phyloP scores from a whole-genome alignment of 1,284 basidiomycete genomes.

The Lentinus polychrous region DNA sequence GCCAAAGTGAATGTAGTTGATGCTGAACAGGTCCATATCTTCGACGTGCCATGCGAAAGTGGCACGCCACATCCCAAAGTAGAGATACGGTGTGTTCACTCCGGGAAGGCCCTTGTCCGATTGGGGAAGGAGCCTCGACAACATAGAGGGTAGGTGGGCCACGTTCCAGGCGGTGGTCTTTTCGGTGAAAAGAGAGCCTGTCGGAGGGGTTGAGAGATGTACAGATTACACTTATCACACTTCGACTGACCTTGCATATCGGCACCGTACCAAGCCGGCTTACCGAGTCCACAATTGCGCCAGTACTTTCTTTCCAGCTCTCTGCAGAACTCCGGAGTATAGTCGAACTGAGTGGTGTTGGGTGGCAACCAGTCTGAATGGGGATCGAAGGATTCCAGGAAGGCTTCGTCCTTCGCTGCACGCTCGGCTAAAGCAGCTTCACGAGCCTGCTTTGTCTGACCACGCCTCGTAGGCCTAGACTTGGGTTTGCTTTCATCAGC shows the following conservation, averaged over 20 bases:
- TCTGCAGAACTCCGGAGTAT: conserved; percentile 80
- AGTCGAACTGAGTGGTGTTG: conserved; percentile 65
- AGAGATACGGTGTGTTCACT: conserved; percentile 96
- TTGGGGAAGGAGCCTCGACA: conserved; percentile 73
- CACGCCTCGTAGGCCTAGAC: conserved; percentile 28
- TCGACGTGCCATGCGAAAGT: conserved; percentile 99
- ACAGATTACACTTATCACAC: neutral
- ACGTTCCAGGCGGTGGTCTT: conserved; percentile 90
- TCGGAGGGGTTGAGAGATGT: neutral
- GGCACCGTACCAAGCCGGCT: conserved; percentile 93
- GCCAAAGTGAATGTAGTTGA: conserved; percentile 99
- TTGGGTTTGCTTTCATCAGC: conserved; percentile 31
- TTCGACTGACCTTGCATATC: conserved; percentile 73
- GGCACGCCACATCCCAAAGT: conserved; percentile 99
- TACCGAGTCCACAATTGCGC: conserved; percentile 85
- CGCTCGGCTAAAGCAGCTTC: conserved; percentile 49
- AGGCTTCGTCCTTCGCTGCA: conserved; percentile 50
- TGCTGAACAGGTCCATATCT: conserved; percentile 95
- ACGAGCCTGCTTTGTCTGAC: conserved; percentile 36
- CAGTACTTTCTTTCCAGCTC: conserved; percentile 90
- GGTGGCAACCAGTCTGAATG: conserved; percentile 72
- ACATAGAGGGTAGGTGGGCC: conserved; percentile 79
- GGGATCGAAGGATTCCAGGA: conserved; percentile 67
- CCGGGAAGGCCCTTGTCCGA: conserved; percentile 77
- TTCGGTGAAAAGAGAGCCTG: conserved; percentile 83